Conservation (phyloP, 345 rosid genomes). For the Toxicodendron radicans region DNA sequence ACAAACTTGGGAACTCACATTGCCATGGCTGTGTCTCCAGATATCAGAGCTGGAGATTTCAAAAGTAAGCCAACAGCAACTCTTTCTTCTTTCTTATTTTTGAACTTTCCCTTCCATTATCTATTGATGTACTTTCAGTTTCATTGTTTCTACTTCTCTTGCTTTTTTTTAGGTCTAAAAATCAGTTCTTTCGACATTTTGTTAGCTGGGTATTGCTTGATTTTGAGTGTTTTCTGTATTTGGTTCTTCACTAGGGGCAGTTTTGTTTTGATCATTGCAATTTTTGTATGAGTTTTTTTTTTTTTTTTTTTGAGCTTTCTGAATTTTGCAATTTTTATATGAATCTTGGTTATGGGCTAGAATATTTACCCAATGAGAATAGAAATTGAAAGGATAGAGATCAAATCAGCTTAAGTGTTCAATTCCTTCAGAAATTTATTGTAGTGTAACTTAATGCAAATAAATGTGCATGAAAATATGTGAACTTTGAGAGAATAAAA, state of each 20-base stretch:
- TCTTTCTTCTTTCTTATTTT: neutral
- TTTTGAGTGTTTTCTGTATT: neutral
- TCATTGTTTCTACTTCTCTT: neutral
- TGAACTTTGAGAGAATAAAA: neutral
- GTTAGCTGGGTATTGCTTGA: neutral
- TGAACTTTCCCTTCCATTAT: neutral
- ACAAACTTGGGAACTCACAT: constrained; percentile 64
- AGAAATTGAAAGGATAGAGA: neutral
- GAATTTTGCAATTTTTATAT: neutral
- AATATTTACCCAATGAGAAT: neutral
- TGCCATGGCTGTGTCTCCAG: constrained; percentile 46
- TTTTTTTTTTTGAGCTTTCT: neutral
- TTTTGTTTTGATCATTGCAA: neutral
- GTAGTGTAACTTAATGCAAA: neutral
- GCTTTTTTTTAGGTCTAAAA: neutral
- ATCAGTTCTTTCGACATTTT: constrained; percentile 1
- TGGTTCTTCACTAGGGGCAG: neutral
- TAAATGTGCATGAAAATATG: neutral
- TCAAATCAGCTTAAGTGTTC: neutral
- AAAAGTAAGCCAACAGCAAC: constrained; percentile 39
- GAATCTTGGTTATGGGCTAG: neutral
- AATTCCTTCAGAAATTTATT: neutral
- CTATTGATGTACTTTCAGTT: neutral
- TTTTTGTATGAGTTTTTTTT: neutral
- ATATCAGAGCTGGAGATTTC: constrained; percentile 45